These are phyloP conservation scores for Fusarium liriodendri DNA, from an alignment of 2,329 filamentous ascomycete species.

Conservation along the genomic window DNA sequence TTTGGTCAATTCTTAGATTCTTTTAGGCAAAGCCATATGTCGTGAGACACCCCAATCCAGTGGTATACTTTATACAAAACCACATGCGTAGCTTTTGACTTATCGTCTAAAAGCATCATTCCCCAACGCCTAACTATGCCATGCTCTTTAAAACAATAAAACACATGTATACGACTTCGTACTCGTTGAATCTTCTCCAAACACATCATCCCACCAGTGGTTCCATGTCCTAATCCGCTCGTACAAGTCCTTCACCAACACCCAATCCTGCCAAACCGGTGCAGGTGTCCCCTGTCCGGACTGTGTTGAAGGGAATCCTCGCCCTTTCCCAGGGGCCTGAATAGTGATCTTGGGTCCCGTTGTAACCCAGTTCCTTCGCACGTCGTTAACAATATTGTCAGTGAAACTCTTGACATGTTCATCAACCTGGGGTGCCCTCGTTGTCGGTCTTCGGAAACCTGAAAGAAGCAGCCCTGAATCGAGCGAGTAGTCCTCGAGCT, in stretches of 20 bases:
- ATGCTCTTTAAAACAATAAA: constrained; percentile 46
- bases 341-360: constrained; percentile 50
- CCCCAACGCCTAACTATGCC: constrained; percentile 33
- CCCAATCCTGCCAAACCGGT: constrained; percentile 46
- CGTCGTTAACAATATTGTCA: constrained; percentile 57
- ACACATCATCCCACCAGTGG: constrained; percentile 46
- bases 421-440: constrained; percentile 18
- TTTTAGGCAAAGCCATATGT: not conserved
- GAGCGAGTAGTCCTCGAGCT: constrained; percentile 27
- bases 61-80: constrained; percentile 2
- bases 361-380: constrained; percentile 58
- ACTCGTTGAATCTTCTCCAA: constrained; percentile 10
- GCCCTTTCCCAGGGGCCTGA: constrained; percentile 50
- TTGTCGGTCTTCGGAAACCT: constrained; percentile 21
- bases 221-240: constrained; percentile 49
- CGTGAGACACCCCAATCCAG: constrained; percentile 4
- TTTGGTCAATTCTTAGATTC: not conserved
- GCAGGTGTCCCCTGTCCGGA: constrained; percentile 49
- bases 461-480: constrained; percentile 38
- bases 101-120: not conserved
- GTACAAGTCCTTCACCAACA: constrained; percentile 47
- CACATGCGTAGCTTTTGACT: constrained; percentile 12
- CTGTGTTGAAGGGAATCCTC: constrained; percentile 47
- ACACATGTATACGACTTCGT: constrained; percentile 18
- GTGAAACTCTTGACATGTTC: constrained; percentile 54